Evolutionary conservation across 176 grass and related monocot species (phyloP).

Genomic region (Oryza coarctata): DNA sequence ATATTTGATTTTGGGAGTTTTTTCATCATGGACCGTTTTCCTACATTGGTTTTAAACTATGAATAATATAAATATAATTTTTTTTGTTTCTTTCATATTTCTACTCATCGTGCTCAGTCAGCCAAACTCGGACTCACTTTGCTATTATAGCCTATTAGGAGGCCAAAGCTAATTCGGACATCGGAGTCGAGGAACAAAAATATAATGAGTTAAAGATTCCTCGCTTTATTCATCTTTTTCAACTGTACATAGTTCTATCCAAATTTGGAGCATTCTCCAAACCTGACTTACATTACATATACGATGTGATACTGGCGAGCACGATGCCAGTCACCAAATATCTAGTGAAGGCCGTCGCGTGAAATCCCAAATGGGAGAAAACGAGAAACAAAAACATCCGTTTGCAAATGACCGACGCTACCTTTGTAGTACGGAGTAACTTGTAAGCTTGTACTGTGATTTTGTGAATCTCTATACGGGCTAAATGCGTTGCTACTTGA

Average conservation of each 20-base stretch:
- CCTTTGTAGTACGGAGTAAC: no score
- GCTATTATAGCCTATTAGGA: no score
- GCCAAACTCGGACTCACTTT: no score
- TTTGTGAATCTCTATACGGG: conserved; percentile 2
- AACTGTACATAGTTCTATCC: background rate
- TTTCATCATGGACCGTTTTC: no score
- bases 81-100: no score
- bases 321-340: background rate
- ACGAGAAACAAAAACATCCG: background rate
- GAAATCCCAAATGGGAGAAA: background rate
- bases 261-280: background rate
- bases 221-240: background rate
- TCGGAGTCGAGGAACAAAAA: background rate
- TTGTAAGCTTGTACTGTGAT: background rate
- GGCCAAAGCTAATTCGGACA: background rate
- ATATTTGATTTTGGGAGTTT: no score
- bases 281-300: background rate
- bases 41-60: no score
- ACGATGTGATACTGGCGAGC: background rate
- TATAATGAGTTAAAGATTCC: background rate
- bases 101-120: no score
- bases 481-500: background rate
- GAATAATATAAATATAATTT: no score
- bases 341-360: background rate
- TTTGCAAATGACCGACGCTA: background rate